A percentile compares a stretch with the other conserved stretches of the same genome.
Evolutionary conservation across 495 filamentous ascomycete species (phyloP).

Genomic region (Xylaria bambusicola): DNA sequence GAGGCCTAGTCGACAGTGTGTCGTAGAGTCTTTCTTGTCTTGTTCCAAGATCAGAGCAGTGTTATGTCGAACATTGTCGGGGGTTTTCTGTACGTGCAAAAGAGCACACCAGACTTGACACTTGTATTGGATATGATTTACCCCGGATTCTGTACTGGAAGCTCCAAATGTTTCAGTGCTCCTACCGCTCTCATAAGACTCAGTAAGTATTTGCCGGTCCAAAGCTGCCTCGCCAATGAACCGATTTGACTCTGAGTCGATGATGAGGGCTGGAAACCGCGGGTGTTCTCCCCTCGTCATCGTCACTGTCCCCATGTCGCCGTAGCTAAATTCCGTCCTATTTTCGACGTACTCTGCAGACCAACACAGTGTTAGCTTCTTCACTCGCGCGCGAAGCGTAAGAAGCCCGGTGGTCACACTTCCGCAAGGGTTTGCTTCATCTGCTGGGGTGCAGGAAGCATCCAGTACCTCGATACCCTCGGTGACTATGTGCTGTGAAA

Average conservation of each 20-base stretch:
- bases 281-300: constrained; percentile 7
- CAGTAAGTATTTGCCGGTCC: no score
- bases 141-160: not conserved
- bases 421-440: not conserved
- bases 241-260: not conserved
- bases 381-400: constrained; percentile 1
- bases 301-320: not conserved
- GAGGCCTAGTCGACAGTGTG: not conserved
- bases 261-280: not conserved
- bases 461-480: not conserved
- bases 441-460: not conserved
- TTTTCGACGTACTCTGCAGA: not conserved
- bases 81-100: not conserved
- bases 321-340: not conserved
- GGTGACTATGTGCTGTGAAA: not conserved
- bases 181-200: no score
- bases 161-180: no score
- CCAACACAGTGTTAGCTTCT: constrained; percentile 3
- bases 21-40: not conserved
- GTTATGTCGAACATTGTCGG: not conserved
- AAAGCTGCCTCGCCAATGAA: constrained; percentile 1
- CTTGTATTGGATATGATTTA: no score
- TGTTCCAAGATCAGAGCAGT: constrained; percentile 1
- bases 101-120: constrained; percentile 7
- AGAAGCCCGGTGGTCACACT: not conserved